These are phyloP conservation scores for Auriculariales sp. DNA, from an alignment of 768 basidiomycete species.

Conservation along the genomic window DNA sequence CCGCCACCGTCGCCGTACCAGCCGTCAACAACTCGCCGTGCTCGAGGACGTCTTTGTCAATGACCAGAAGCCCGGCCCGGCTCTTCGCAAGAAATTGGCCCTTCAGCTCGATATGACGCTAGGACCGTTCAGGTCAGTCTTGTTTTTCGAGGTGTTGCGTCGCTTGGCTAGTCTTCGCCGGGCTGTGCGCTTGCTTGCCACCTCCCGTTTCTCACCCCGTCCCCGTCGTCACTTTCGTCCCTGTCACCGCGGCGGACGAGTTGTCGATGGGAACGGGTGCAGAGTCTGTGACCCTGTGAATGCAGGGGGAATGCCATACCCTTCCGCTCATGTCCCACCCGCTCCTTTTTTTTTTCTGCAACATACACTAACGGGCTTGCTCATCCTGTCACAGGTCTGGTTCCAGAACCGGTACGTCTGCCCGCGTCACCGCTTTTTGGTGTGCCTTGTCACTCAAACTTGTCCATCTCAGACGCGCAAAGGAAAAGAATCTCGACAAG, in stretches of 20 bases:
- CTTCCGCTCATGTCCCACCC: conserved; percentile 1
- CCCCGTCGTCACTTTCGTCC: background rate
- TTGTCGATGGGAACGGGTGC: no score
- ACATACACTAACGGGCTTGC: background rate
- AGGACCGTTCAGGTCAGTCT: conserved; percentile 81
- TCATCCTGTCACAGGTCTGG: conserved; percentile 50
- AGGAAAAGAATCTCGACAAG: conserved; percentile 56
- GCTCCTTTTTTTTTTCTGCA: conserved; percentile 11
- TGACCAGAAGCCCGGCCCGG: conserved; percentile 85
- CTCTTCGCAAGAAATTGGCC: conserved; percentile 65
- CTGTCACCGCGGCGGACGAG: no score
- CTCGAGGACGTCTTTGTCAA: conserved; percentile 76
- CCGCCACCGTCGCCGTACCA: conserved; percentile 87
- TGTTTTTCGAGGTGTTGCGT: no score
- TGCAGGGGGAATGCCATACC: no score
- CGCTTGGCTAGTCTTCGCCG: no score
- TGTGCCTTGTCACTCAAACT: conserved; percentile 5
- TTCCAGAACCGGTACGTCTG: conserved; percentile 65
- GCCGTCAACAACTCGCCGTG: conserved; percentile 73
- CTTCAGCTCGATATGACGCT: conserved; percentile 81
- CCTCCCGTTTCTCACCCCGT: background rate
- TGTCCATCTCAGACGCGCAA: conserved; percentile 52
- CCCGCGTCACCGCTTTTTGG: conserved; percentile 5
- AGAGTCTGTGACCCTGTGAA: no score
- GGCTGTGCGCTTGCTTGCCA: no score